Percentiles rank a stretch among this genome's conserved stretches.
Conservation (phyloP, 495 filamentous ascomycete species). For the Hypomontagnella submonticulosa region DNA sequence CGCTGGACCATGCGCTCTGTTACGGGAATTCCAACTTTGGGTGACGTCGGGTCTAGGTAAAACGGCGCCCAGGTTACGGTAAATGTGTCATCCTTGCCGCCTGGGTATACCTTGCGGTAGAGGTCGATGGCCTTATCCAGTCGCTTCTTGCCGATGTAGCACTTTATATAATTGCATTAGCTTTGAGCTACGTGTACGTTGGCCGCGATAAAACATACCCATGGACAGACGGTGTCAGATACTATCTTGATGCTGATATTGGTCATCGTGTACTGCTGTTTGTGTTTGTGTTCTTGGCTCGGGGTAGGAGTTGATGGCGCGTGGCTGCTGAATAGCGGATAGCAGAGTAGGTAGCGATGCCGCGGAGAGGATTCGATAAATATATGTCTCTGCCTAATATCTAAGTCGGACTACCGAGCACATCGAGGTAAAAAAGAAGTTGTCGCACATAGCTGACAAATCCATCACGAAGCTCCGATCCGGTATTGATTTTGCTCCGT, state of each 20-base stretch:
- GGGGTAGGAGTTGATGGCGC: no score
- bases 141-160: slow-evolving; percentile 81
- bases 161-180: slow-evolving; percentile 53
- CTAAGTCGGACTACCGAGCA: slow-evolving; percentile 4
- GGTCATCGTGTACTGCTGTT: slow-evolving; percentile 66
- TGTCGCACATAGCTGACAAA: slow-evolving; percentile 35
- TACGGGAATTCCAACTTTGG: slow-evolving; percentile 49
- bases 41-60: slow-evolving; percentile 75
- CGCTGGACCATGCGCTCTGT: slow-evolving; percentile 41
- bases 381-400: not conserved
- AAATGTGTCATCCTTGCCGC: slow-evolving; percentile 70
- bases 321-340: no score
- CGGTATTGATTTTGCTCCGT: slow-evolving; percentile 30
- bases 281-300: not conserved
- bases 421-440: not conserved
- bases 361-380: not conserved
- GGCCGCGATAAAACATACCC: slow-evolving; percentile 51
- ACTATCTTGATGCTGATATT: slow-evolving; percentile 79
- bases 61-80: slow-evolving; percentile 75
- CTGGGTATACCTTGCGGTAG: slow-evolving; percentile 66
- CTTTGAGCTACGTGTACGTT: not conserved
- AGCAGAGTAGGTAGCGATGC: not conserved
- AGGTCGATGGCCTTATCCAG: slow-evolving; percentile 71
- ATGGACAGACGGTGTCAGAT: slow-evolving; percentile 81
- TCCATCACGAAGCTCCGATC: slow-evolving; percentile 25